Conservation (phyloP, 345 rosid genomes). For the Gossypium thurberi region DNA sequence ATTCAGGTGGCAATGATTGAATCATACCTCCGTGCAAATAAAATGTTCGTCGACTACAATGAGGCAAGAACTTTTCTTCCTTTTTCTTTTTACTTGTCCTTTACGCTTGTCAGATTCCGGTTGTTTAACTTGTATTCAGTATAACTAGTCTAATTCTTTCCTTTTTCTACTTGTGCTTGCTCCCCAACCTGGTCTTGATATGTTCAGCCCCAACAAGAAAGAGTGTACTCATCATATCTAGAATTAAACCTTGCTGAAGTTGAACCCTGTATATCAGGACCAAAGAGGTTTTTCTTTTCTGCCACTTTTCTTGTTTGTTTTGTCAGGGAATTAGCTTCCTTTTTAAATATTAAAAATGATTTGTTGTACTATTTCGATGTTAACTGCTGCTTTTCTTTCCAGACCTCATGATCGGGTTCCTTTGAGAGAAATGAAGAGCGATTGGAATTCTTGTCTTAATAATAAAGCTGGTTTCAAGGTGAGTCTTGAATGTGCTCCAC, state of each 20-base stretch:
- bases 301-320: neutral
- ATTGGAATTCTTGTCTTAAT: conserved; percentile 93
- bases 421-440: conserved; percentile 87
- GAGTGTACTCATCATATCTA: conserved; percentile 76
- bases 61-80: conserved; percentile 46
- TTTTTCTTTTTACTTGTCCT: neutral
- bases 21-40: conserved; percentile 92
- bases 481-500: conserved; percentile 10
- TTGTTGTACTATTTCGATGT: neutral
- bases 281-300: conserved; percentile 61
- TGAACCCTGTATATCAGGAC: conserved; percentile 96
- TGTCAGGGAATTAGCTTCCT: neutral
- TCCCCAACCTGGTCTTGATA: neutral
- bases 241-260: conserved; percentile 70
- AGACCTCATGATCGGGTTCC: conserved; percentile 98
- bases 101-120: neutral
- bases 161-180: neutral
- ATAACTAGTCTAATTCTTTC: conserved; percentile 5
- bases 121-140: neutral
- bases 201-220: conserved; percentile 74
- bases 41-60: conserved; percentile 83
- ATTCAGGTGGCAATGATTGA: conserved; percentile 84
- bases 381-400: conserved; percentile 19
- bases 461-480: conserved; percentile 95
- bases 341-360: neutral